Percentiles rank a stretch among this genome's conserved stretches.
phyloP scores from a whole-genome alignment of 2,329 filamentous ascomycete genomes.

The Ceratocystis colombiana region DNA sequence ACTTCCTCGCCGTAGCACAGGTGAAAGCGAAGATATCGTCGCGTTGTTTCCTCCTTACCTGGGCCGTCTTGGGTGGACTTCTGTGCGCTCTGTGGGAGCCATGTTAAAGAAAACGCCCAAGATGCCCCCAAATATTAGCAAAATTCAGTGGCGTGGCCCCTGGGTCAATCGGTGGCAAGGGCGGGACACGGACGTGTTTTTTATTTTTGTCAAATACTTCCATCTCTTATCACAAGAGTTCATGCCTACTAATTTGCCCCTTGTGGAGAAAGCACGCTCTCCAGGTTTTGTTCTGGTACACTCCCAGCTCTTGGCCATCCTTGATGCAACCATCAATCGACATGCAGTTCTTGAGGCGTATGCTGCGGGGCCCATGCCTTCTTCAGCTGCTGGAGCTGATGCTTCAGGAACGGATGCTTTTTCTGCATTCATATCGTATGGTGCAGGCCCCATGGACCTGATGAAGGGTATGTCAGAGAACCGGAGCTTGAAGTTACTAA shows the following conservation, averaged over 20 bases:
- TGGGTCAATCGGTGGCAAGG: slow-evolving; percentile 84
- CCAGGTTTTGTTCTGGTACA: slow-evolving; percentile 74
- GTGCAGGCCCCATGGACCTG: slow-evolving; percentile 54
- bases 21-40: slow-evolving; percentile 55
- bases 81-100: slow-evolving; percentile 41
- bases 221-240: slow-evolving; percentile 69
- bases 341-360: slow-evolving; percentile 47
- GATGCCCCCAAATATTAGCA: slow-evolving; percentile 56
- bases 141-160: slow-evolving; percentile 73
- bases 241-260: slow-evolving; percentile 45
- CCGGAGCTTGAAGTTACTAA: slow-evolving; percentile 67
- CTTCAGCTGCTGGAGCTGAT: slow-evolving; percentile 44
- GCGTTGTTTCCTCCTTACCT: slow-evolving; percentile 60
- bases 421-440: slow-evolving; percentile 46
- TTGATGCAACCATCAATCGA: slow-evolving; percentile 77
- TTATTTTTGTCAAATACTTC: slow-evolving; percentile 83
- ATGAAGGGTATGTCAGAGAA: slow-evolving; percentile 82
- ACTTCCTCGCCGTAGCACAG: slow-evolving; percentile 45
- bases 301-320: slow-evolving; percentile 64
- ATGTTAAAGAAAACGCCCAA: slow-evolving; percentile 55
- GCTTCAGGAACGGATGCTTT: slow-evolving; percentile 53
- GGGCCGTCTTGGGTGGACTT: slow-evolving; percentile 47
- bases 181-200: slow-evolving; percentile 79
- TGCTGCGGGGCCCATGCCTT: slow-evolving; percentile 37
- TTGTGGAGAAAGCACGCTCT: slow-evolving; percentile 50